Conservation (phyloP, 139 green algal genomes). For the Chlamydomonas sphaeroides region DNA sequence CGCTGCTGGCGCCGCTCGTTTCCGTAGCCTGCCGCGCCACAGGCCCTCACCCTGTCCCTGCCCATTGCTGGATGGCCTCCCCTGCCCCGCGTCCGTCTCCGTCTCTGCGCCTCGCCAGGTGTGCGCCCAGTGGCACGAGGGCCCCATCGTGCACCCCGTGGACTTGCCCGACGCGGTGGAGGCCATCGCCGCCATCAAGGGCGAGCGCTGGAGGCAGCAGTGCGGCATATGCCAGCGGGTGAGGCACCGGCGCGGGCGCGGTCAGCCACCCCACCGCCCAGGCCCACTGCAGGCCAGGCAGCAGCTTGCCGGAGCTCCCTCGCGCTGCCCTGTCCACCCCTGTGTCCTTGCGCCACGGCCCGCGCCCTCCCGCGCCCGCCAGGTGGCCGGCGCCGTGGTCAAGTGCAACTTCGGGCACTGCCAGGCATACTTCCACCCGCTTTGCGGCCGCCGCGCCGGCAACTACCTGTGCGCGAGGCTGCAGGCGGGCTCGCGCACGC, state of each 20-base stretch:
- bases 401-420: slow-evolving; percentile 62
- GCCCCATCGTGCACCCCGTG: slow-evolving; percentile 44
- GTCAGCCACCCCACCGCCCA: too few relatives aligned
- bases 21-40: too few relatives aligned
- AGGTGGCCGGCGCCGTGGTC: slow-evolving; percentile 56
- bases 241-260: too few relatives aligned
- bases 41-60: too few relatives aligned
- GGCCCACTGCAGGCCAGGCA: too few relatives aligned
- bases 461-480: slow-evolving; percentile 65
- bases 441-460: slow-evolving; percentile 80
- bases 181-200: slow-evolving; percentile 50
- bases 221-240: slow-evolving; percentile 57
- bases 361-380: neutral
- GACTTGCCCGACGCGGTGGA: slow-evolving; percentile 53
- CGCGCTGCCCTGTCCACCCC: neutral
- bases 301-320: too few relatives aligned
- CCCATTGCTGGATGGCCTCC: too few relatives aligned
- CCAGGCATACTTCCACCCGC: slow-evolving; percentile 76
- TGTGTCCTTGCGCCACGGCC: neutral
- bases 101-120: slow-evolving; percentile 61
- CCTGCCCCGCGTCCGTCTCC: too few relatives aligned
- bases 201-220: slow-evolving; percentile 42
- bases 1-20: too few relatives aligned
- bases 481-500: neutral
- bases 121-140: slow-evolving; percentile 76